Evolutionary conservation across 768 basidiomycete species (phyloP), one percentile per base, ranked within the genome.

Genomic region (Lactarius deliciosus): DNA sequence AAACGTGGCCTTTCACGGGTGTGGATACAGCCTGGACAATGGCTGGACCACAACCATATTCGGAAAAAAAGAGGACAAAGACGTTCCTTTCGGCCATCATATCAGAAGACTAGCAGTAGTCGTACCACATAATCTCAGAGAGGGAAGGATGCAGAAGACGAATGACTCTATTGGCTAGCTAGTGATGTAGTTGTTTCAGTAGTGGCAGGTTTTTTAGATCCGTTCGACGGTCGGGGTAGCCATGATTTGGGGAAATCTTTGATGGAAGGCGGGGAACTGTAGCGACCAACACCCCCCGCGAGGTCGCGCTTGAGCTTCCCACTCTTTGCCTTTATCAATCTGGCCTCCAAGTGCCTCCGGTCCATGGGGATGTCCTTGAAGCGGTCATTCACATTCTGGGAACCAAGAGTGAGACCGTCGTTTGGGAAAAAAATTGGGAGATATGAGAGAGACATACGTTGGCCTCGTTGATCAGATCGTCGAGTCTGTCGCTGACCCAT

Each of bases 401-500:
- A 32, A 38, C 25, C 10, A 16, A 4, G 30, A 30, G 20, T 28
- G 22, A 22, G 40, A 15, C 47, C 9, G 34, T 2, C 50, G 41
- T 36, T 36, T 16, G 45, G 16, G 22, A 25, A 65, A 13, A 54
- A 45, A 55, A 34, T 34, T 34, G 34, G 34, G 34, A 10, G 32
- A 34, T 55, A 43, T 47, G 50, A 57, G 50, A 53, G 57, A 60
- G 25, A 84, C 93, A 71, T 74, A 97, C 96, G 75, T 95, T 94
- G 11, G 95, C 92, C 72, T 88, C 89, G n/a, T 76, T 77, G 68
- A 98, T 75, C 53, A 99, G 78, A 71, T 83, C 79, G 73, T 95
- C 91, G 63, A 99, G 76, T 18, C 86, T 83, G 74, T 98, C 96
- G 70, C 90, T 91, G 47, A 91, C 92, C 91, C 94, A 96, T 76